phyloP scores from a whole-genome alignment of 768 basidiomycete species.

The Leucogyrophana mollusca region DNA sequence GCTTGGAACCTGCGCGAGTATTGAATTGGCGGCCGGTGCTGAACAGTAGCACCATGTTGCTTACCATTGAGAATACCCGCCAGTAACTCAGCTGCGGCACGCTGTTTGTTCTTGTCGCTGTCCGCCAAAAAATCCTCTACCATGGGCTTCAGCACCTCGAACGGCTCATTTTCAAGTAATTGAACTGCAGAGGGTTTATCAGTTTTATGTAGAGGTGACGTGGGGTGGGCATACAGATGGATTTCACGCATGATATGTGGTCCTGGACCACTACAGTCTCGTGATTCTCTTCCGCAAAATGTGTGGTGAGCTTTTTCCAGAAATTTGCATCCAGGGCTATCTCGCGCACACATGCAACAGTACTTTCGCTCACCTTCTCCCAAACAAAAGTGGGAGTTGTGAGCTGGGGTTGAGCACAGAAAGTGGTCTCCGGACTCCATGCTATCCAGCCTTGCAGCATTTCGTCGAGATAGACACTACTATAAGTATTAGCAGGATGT shows the following conservation, averaged over 20 bases:
- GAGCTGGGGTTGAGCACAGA: conserved; percentile 48
- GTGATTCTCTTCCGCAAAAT: conserved; percentile 79
- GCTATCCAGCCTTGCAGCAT: conserved; percentile 68
- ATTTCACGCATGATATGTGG: conserved; percentile 71
- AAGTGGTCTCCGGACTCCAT: conserved; percentile 46
- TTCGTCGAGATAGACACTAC: conserved; percentile 56
- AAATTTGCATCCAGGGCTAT: conserved; percentile 48
- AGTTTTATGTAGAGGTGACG: not conserved
- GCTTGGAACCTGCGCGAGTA: conserved; percentile 68
- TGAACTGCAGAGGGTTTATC: conserved; percentile 49
- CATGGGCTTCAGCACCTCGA: conserved; percentile 58
- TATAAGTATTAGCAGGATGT: not conserved
- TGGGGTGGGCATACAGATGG: conserved; percentile 53
- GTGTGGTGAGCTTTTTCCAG: conserved; percentile 67
- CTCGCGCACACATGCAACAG: conserved; percentile 49
- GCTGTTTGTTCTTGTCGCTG: conserved; percentile 82
- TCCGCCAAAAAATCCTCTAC: conserved; percentile 64
- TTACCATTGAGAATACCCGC: conserved; percentile 69
- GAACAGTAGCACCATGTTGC: not conserved
- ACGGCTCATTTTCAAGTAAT: conserved; percentile 71
- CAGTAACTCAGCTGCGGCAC: conserved; percentile 82
- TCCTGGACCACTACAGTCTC: conserved; percentile 64
- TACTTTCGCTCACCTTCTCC: conserved; percentile 51
- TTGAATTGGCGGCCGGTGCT: conserved; percentile 9
- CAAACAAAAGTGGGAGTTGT: conserved; percentile 56